Evolutionary conservation across 2,329 filamentous ascomycete genomes (phyloP).

Genomic region (Lomentospora prolificans): DNA sequence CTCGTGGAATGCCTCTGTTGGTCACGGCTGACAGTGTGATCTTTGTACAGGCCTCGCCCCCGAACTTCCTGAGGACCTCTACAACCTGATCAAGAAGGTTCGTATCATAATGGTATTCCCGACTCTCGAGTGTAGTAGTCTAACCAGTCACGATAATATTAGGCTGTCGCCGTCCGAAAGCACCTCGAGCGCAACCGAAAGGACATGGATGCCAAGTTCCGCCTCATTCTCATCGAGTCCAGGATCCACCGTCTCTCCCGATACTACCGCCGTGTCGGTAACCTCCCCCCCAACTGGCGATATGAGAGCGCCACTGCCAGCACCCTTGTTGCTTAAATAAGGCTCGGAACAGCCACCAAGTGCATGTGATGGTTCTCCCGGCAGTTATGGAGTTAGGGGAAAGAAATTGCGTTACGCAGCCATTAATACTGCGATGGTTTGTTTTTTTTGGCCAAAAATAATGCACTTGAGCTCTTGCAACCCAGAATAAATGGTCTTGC

Average conservation of each 20-base stretch:
- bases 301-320: conserved; percentile 96
- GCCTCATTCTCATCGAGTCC: conserved; percentile 99
- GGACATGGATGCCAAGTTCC: conserved; percentile 99
- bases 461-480: conserved; percentile 4
- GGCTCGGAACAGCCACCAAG: background rate
- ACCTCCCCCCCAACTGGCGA: conserved; percentile 88
- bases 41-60: conserved; percentile 80
- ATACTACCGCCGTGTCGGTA: conserved; percentile 96
- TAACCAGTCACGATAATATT: conserved; percentile 17
- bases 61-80: conserved; percentile 98
- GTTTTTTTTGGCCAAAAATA: conserved; percentile 1
- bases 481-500: background rate
- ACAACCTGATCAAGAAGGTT: conserved; percentile 99
- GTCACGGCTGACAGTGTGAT: conserved; percentile 93
- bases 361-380: conserved; percentile 1
- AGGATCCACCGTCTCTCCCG: conserved; percentile 99
- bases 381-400: conserved; percentile 6
- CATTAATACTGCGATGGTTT: background rate
- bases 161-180: conserved; percentile 98
- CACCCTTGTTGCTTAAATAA: conserved; percentile 77
- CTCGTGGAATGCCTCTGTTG: conserved; percentile 63
- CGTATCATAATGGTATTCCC: conserved; percentile 14
- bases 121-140: background rate
- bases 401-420: conserved; percentile 8
- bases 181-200: conserved; percentile 99